Percentiles rank a stretch among this genome's conserved stretches.
Evolutionary conservation across 2,329 filamentous ascomycete species (phyloP).

Genomic region (Hypomyces perniciosus): DNA sequence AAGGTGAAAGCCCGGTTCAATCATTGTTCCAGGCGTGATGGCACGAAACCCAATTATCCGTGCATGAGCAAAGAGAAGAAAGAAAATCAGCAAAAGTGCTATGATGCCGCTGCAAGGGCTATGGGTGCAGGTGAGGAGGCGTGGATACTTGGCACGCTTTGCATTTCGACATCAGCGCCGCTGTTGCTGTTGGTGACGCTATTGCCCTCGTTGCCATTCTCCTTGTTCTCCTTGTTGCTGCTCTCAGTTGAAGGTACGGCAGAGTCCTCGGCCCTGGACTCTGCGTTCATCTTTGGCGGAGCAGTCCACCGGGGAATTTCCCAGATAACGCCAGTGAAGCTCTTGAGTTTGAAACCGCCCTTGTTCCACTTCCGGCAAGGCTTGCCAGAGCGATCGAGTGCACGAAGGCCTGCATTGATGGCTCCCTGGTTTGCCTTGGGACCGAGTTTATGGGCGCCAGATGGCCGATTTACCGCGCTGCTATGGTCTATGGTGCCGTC

Average conservation of each 20-base stretch:
- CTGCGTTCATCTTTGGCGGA: slow-evolving; percentile 50
- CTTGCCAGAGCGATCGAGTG: slow-evolving; percentile 85
- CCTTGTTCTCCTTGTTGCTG: slow-evolving; percentile 58
- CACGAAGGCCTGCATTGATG: slow-evolving; percentile 92
- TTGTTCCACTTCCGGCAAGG: slow-evolving; percentile 89
- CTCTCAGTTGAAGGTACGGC: slow-evolving; percentile 40
- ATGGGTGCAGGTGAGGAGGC: slow-evolving; percentile 47
- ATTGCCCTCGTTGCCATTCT: slow-evolving; percentile 47
- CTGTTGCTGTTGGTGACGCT: slow-evolving; percentile 41
- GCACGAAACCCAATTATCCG: neutral
- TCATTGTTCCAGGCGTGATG: slow-evolving; percentile 6
- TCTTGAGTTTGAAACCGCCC: slow-evolving; percentile 78
- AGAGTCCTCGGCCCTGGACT: slow-evolving; percentile 42
- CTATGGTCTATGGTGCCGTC: slow-evolving; percentile 57
- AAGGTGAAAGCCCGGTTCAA: slow-evolving; percentile 1
- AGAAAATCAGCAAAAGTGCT: slow-evolving; percentile 5
- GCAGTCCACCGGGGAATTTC: slow-evolving; percentile 77
- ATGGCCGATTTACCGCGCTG: slow-evolving; percentile 41
- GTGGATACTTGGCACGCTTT: slow-evolving; percentile 44
- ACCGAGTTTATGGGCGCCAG: slow-evolving; percentile 72
- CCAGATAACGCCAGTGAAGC: slow-evolving; percentile 85
- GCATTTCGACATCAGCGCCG: slow-evolving; percentile 47
- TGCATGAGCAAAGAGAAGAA: neutral
- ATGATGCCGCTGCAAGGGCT: slow-evolving; percentile 42
- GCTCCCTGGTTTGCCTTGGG: slow-evolving; percentile 96